phyloP scores from a whole-genome alignment of 1,284 basidiomycete species.

The Puccinia brachypodii region DNA sequence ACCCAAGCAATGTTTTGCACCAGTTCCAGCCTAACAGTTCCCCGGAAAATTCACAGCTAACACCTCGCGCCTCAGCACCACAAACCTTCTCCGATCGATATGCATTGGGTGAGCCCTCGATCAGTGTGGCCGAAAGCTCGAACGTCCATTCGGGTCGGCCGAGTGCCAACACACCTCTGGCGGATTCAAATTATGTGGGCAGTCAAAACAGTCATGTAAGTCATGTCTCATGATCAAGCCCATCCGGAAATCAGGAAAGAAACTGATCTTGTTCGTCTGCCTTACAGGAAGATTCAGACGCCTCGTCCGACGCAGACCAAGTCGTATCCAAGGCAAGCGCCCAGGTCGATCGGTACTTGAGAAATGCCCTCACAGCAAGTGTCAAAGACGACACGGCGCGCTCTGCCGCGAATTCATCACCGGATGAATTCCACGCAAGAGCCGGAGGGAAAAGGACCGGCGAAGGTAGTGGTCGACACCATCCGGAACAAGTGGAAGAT shows the following conservation, averaged over 20 bases:
- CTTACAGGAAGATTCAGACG: neutral
- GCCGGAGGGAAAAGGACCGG: neutral
- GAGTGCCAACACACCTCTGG: neutral
- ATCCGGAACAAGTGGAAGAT: neutral
- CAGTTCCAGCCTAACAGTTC: neutral
- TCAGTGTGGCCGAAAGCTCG: neutral
- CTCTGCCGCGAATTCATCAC: neutral
- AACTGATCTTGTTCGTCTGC: neutral
- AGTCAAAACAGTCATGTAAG: neutral
- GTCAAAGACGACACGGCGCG: neutral
- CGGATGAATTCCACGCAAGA: neutral
- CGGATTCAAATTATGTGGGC: neutral
- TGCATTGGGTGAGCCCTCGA: neutral
- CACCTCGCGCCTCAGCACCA: neutral
- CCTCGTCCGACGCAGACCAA: neutral
- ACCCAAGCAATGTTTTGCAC: neutral
- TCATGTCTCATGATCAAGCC: no score
- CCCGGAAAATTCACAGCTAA: neutral
- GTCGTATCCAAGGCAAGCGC: neutral
- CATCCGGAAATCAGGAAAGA: no score
- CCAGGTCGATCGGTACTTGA: neutral
- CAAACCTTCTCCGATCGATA: neutral
- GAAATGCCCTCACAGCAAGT: neutral
- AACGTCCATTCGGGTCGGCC: neutral
- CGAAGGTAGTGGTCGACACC: neutral